Base-by-base conservation (phyloP, 2,329 filamentous ascomycete genomes). In the Botrytis fabae region DNA sequence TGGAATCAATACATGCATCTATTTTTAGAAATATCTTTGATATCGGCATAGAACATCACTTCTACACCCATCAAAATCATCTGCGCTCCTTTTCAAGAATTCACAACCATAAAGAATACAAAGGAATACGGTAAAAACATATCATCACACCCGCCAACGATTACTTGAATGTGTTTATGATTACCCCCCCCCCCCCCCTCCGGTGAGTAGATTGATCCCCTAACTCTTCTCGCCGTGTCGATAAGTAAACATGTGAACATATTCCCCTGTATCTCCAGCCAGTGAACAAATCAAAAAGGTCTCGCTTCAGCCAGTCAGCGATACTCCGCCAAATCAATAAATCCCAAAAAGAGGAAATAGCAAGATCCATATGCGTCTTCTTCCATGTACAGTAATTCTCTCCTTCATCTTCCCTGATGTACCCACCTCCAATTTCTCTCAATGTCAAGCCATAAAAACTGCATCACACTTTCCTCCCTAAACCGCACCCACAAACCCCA, bases 401-500 rank as follows among this genome's bases (percentile, higher is more conserved):
- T 10, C 10, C 44, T 42, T 63, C 69, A 51, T 65, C 65, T 48
- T 40, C 59, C 35, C 57, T 68, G 46, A 60, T 32, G 46, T 71
- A 38, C 28, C 61, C n/a, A 72, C 42, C 38, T 60, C 35, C 60
- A 25, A 28, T 35, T 63, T 28, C 32, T 20, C 57, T 44, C 35
- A 38, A 46, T 38, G 18, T 38, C 25, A 32, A 68, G 63, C 59
- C 72, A 64, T 54, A 20, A 20, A 57, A 16, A 72, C 44, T 28
- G 65, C 57, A 51, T 57, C 48, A 35, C 54, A 32, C 25, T 59
- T 25, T 46, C 60, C 65, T 59, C 25, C n/a, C 65, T 77, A 84
- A 80, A 87, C 82, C 80, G 88, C 80, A 77, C 85, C 82, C 60
- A 90, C 85, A 71, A 85, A 81, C 42, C 85, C 86, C 54, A 91